A percentile compares a stretch with the other conserved stretches of the same genome.
Conservation (phyloP, 1,284 basidiomycete genomes). For the Heterobasidion irregulare region DNA sequence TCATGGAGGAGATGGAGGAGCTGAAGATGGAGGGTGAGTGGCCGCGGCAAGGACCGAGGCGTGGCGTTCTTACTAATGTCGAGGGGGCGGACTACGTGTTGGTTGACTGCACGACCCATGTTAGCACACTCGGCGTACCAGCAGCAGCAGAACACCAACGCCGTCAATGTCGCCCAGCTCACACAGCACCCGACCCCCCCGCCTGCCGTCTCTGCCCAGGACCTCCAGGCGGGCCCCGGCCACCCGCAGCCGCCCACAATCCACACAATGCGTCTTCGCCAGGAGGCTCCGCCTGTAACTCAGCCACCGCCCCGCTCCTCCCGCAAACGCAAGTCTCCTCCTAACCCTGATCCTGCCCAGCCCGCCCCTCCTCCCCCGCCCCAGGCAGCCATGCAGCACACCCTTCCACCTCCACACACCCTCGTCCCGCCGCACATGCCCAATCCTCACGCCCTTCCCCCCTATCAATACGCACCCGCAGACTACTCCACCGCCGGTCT, state of each 20-base stretch:
- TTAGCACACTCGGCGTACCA: constrained; percentile 30
- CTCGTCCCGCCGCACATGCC: constrained; percentile 7
- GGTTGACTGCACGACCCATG: constrained; percentile 22
- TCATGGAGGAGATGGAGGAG: background rate
- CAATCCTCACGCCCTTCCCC: constrained; percentile 21
- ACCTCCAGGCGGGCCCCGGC: constrained; percentile 10
- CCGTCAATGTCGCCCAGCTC: constrained; percentile 16
- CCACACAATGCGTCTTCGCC: constrained; percentile 54
- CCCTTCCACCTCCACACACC: constrained; percentile 14
- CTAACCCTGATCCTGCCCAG: constrained; percentile 29
- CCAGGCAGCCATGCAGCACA: constrained; percentile 20
- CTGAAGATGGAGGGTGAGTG: constrained; percentile 6
- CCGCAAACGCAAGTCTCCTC: constrained; percentile 30
- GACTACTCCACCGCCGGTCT: constrained; percentile 15
- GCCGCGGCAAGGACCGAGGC: constrained; percentile 13
- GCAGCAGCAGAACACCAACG: constrained; percentile 19
- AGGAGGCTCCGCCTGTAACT: constrained; percentile 36
- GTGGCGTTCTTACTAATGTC: constrained; percentile 27
- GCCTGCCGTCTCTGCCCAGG: constrained; percentile 6
- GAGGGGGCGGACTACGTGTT: constrained; percentile 16
- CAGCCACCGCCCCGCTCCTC: constrained; percentile 22
- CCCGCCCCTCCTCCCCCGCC: constrained; percentile 18
- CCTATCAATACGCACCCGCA: constrained; percentile 29
- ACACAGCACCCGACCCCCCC: constrained; percentile 21
- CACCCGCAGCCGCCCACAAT: constrained; percentile 22